Evolutionary conservation across 2,329 filamentous ascomycete genomes (phyloP).

Genomic region (Apiospora koreana): DNA sequence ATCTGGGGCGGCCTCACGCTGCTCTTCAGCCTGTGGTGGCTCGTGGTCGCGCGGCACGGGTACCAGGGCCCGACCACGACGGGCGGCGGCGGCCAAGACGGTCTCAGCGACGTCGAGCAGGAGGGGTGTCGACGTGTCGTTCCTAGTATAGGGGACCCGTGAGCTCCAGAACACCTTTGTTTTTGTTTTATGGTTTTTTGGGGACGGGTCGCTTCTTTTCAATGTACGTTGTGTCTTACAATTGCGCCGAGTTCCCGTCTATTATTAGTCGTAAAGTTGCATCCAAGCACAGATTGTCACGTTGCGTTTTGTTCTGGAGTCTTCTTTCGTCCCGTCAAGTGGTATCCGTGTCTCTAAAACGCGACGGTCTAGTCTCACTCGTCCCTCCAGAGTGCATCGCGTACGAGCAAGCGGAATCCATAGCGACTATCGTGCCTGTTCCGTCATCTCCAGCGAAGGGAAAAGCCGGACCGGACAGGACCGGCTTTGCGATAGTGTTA

Average conservation of each 20-base stretch:
- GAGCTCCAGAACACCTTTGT: background rate
- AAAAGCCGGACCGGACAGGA: background rate
- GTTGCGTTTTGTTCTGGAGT: background rate
- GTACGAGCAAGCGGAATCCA: too few relatives aligned
- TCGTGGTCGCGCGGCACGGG: constrained; percentile 19
- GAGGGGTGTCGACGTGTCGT: background rate
- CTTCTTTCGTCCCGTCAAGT: background rate
- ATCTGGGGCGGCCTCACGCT: constrained; percentile 45
- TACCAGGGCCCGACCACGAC: constrained; percentile 13
- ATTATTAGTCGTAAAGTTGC: background rate
- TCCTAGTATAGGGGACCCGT: background rate
- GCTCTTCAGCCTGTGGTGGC: constrained; percentile 44
- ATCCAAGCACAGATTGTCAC: background rate
- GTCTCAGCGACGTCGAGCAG: background rate
- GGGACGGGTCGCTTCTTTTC: background rate
- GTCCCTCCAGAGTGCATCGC: background rate
- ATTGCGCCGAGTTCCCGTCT: background rate
- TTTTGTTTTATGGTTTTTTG: background rate
- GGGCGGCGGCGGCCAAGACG: constrained; percentile 2
- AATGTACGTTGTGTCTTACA: background rate
- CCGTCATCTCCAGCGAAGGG: background rate
- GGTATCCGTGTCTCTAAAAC: background rate
- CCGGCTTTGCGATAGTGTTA: too few relatives aligned
- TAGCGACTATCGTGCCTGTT: too few relatives aligned
- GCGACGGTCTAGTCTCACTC: background rate